Percentiles rank a stretch among this genome's conserved stretches.
Evolutionary conservation across 2,329 filamentous ascomycete species (phyloP).

Genomic region (Colletotrichum costaricense): DNA sequence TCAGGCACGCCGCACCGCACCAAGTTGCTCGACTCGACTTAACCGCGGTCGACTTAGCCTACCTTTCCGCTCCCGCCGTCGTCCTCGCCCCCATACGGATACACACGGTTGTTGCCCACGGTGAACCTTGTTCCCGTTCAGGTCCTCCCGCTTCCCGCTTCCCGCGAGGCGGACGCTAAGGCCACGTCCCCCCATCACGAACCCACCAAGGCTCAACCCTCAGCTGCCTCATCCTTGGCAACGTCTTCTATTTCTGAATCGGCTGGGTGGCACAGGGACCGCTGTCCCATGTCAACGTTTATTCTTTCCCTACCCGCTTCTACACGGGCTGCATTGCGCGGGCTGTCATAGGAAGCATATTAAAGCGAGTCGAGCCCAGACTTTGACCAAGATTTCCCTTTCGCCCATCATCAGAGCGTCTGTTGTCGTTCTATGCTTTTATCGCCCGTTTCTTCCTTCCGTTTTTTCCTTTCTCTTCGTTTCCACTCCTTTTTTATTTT

Average conservation of each 20-base stretch:
- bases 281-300: constrained; percentile 34
- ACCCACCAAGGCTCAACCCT: constrained; percentile 38
- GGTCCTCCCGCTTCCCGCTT: constrained; percentile 34
- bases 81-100: neutral
- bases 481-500: constrained; percentile 32
- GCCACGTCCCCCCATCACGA: constrained; percentile 39
- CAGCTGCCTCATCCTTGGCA: constrained; percentile 35
- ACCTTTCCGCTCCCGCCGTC: neutral
- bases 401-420: constrained; percentile 27
- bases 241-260: constrained; percentile 34
- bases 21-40: constrained; percentile 12
- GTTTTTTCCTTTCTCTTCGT: constrained; percentile 39
- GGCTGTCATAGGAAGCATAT: constrained; percentile 43
- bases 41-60: constrained; percentile 23
- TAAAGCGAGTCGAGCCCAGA: constrained; percentile 42
- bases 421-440: constrained; percentile 33
- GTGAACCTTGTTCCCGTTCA: constrained; percentile 24
- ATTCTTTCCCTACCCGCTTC: constrained; percentile 38
- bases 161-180: constrained; percentile 34
- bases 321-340: constrained; percentile 25
- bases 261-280: constrained; percentile 5
- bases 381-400: constrained; percentile 36
- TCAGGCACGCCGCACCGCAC: constrained; percentile 18
- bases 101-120: constrained; percentile 6
- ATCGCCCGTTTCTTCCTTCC: constrained; percentile 39